Evolutionary conservation across 305 asterid genomes (phyloP).

Genomic region (Withania somnifera): DNA sequence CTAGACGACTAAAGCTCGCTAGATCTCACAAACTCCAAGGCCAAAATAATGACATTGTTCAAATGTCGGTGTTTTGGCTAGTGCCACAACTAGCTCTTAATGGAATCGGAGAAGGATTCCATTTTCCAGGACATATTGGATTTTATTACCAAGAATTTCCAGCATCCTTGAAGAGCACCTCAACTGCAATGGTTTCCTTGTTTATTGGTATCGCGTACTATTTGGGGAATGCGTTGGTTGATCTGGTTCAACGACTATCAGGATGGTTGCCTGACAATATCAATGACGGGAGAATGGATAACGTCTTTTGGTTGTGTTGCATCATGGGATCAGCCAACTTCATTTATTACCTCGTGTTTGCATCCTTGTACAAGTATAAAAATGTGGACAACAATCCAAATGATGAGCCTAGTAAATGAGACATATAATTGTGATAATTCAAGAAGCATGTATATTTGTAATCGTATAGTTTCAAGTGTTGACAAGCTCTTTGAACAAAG

Average conservation of each 20-base stretch:
- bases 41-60: conserved; percentile 1
- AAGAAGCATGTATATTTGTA: neutral
- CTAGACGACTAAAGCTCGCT: conserved; percentile 28
- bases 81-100: conserved; percentile 58
- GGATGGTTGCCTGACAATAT: conserved; percentile 74
- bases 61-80: conserved; percentile 65
- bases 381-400: conserved; percentile 10
- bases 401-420: conserved; percentile 3
- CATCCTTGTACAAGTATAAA: conserved; percentile 37
- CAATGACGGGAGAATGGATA: conserved; percentile 54
- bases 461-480: neutral
- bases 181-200: conserved; percentile 61
- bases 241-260: conserved; percentile 27
- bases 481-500: neutral
- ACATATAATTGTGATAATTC: neutral
- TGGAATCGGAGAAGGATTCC: conserved; percentile 81
- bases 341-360: conserved; percentile 38
- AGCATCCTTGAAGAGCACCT: conserved; percentile 37
- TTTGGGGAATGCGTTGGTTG: conserved; percentile 41
- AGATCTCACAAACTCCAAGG: neutral
- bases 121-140: conserved; percentile 58
- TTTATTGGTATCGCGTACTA: conserved; percentile 59
- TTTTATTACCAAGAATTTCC: conserved; percentile 75
- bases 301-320: conserved; percentile 54
- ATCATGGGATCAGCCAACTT: conserved; percentile 40